Conservation (phyloP, 257 asterid genomes). For the Jacaranda copaia region DNA sequence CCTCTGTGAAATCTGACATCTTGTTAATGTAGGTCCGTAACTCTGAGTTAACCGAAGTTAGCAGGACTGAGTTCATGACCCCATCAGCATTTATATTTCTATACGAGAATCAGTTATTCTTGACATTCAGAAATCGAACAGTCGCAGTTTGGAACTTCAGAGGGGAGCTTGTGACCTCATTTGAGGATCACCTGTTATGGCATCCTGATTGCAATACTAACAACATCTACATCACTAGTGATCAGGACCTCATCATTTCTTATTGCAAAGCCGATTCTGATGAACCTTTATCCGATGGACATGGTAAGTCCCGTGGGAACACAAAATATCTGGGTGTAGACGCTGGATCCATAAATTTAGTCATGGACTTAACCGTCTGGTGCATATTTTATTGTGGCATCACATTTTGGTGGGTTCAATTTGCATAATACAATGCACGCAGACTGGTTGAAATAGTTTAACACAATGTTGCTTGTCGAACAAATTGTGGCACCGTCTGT, state of each 20-base stretch:
- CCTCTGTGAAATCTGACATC: conserved; percentile 35
- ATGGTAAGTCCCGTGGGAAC: conserved; percentile 47
- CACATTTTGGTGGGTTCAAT: too few species aligned
- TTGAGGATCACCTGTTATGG: conserved; percentile 90
- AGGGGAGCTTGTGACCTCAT: conserved; percentile 87
- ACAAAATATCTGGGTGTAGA: neutral
- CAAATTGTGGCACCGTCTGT: too few species aligned
- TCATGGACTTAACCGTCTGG: too few species aligned
- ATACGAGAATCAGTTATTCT: conserved; percentile 83
- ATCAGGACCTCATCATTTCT: conserved; percentile 85
- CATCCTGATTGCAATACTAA: conserved; percentile 93
- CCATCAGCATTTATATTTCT: conserved; percentile 89
- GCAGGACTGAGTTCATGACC: conserved; percentile 83
- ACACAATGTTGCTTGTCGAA: too few species aligned
- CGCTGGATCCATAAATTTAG: too few species aligned
- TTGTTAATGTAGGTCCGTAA: conserved; percentile 66
- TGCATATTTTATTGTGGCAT: too few species aligned
- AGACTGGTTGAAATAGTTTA: too few species aligned
- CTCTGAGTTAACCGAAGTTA: conserved; percentile 76
- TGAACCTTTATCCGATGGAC: conserved; percentile 66
- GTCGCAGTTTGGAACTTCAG: conserved; percentile 95
- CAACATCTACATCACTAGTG: conserved; percentile 87
- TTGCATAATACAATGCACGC: too few species aligned
- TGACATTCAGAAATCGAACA: conserved; percentile 80
- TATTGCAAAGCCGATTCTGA: conserved; percentile 82